Evolutionary conservation across 208 protist genomes (phyloP).

Genomic region (Leishmania arabica): DNA sequence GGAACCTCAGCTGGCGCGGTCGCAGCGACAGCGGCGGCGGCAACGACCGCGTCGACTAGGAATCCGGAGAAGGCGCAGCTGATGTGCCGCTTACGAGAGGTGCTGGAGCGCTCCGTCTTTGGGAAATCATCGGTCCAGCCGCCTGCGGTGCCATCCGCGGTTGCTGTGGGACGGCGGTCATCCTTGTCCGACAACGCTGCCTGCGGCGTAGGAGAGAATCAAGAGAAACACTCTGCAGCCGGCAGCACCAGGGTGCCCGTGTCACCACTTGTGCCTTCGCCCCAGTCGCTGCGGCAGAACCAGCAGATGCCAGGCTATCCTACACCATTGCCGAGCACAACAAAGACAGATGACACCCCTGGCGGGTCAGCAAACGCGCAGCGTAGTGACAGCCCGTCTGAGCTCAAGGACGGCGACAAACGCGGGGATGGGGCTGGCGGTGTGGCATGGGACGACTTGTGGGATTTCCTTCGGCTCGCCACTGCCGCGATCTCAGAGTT

Average conservation of each 20-base stretch:
- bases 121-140: not conserved
- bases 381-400: not conserved
- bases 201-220: not conserved
- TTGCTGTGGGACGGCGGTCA: not conserved
- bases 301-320: not conserved
- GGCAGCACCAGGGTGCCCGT: not conserved
- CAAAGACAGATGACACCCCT: not conserved
- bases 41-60: not conserved
- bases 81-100: conserved; percentile 20
- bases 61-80: conserved; percentile 20
- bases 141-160: conserved; percentile 5
- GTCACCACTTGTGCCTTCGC: not conserved
- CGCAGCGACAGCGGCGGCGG: not conserved
- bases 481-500: not conserved
- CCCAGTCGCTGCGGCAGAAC: not conserved
- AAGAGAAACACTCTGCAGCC: not conserved
- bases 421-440: not conserved
- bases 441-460: not conserved
- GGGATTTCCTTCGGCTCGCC: not conserved
- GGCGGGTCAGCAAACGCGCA: not conserved
- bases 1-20: not conserved
- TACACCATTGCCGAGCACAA: not conserved
- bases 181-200: not conserved
- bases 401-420: not conserved
- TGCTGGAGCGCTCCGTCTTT: conserved; percentile 11